Evolutionary conservation across 805 yeast genomes (phyloP).

Genomic region (Saccharomycopsis babjevae): DNA sequence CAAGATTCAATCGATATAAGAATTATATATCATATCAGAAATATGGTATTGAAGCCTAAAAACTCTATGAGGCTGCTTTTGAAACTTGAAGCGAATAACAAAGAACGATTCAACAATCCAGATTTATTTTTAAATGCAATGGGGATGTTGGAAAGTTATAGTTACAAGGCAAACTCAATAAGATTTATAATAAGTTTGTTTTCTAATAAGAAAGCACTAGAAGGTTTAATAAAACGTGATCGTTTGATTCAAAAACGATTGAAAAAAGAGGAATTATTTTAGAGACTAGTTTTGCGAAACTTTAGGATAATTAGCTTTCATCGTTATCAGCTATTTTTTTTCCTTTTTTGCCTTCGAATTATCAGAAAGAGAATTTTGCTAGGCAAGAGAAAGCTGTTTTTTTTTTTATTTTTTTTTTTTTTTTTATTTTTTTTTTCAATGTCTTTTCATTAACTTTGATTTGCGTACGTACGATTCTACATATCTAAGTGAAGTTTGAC

Average conservation of each 20-base stretch:
- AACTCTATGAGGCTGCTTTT: conserved; percentile 11
- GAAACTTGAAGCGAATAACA: conserved; percentile 9
- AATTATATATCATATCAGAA: conserved; percentile 10
- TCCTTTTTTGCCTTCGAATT: too few species aligned
- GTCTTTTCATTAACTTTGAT: too few species aligned
- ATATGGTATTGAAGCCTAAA: conserved; percentile 11
- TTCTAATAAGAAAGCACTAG: conserved; percentile 15
- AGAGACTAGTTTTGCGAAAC: not conserved
- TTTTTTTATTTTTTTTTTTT: too few species aligned
- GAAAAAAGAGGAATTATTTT: not conserved
- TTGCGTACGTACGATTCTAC: too few species aligned
- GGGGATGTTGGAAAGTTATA: conserved; percentile 31
- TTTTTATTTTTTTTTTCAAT: too few species aligned
- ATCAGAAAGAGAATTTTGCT: too few species aligned
- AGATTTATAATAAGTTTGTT: conserved; percentile 14
- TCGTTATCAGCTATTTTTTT: too few species aligned
- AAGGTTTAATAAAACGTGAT: conserved; percentile 12
- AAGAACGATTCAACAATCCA: conserved; percentile 12
- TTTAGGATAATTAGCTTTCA: too few species aligned
- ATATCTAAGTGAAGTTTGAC: too few species aligned
- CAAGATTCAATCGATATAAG: conserved; percentile 8
- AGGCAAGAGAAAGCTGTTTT: too few species aligned
- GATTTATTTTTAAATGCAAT: conserved; percentile 18
- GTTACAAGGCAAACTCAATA: conserved; percentile 17
- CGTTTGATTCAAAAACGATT: conserved; percentile 1